Evolutionary conservation across 768 basidiomycete species (phyloP), one percentile per base, ranked within the genome.

Genomic region (Boletus huronensis): DNA sequence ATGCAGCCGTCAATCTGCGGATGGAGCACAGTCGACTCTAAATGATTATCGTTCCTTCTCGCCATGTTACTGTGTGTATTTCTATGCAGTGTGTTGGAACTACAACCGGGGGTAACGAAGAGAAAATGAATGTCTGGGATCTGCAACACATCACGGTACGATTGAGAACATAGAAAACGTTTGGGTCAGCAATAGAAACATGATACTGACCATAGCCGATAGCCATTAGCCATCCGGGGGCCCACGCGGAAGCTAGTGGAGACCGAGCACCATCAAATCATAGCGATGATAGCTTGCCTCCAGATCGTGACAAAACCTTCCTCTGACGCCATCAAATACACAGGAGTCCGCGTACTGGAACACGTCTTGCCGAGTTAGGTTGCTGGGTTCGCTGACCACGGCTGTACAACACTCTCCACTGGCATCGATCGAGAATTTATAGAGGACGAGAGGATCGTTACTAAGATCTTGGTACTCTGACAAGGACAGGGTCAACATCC

Each of bases 351-450:
- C 23, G 16, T 52, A 49, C n/a, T 45, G 52, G 36, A 52, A 48
- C 14, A 40, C 23, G 38, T 64, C 55, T 26, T 54, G 38, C 19
- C 48, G 17, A 13, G 39, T 32, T 21, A 66, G 26, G n/a, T 16
- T 32, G 28, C 42, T 57, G 36, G 55, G 45, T 36, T 65, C 52
- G 47, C 64, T 58, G 50, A 58, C 41, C 25, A 42, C 41, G 3
- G 52, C 53, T 5, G 46, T 58, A 26, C 61, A 58, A 3, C 38
- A 38, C 16, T 62, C 57, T 25, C 50, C 60, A 9, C 63, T 64
- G 21, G 54, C 63, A 21, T 64, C 63, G 8, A 65, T 29, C 3
- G 64, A 36, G 44, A 66, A 48, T 38, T 63, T 66, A n/a, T 60
- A 56, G 17, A 64, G 55, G 34, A 38, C 16, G 14, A 36, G 17